Evolutionary conservation across 352 stramenopile species (phyloP), one percentile per base, ranked within the genome.

Genomic region (Pythium plurisporium): DNA sequence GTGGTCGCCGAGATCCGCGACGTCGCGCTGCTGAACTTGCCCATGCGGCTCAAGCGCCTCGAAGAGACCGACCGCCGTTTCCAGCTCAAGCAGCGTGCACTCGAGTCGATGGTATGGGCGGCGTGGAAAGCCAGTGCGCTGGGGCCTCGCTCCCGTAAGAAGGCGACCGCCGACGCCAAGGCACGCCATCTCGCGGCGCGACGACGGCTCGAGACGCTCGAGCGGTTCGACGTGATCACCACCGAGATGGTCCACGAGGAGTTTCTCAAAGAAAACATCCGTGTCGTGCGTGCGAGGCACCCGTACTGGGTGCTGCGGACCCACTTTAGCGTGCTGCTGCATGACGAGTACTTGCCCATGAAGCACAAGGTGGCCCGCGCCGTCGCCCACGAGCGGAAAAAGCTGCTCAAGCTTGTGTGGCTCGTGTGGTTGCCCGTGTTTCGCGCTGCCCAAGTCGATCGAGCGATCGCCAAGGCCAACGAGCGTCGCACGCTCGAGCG

Each of bases 241-340:
- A 50, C 67, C 30, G 82, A 90, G 53, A 90, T 92, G 79, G 71
- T 89, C 26, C 77, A 90, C 51, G 76, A 87, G 29, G 79, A 92
- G 60, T 84, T 90, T 41, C 65, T 88, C 38, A 89, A 87, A 57
- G 82, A 86, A 20, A 89, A 87, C 53, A 87, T 90, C 48, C 79
- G 82, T 4, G 43, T 64, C 23, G 74, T 88, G 34, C 76, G 78
- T 10, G 42, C 57, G 3, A 45, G 51, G 4, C 67, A 82, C 41
- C 41, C 62, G 9, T 37, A 42, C 20, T 71, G 70, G 37, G 67
- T 75, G 36, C 64, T 68, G 42, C 66, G 68, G 51, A 87, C 74
- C 65, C 79, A 70, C 61, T 89, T 87, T 50, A 57, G 59, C 12
- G n/a, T 88, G 7, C 23, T 89, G 10, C 48, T 74, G 5, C 49